Evolutionary conservation across 2,329 filamentous ascomycete genomes (phyloP), one percentile per base, ranked within the genome.

Genomic region (Didymella sp.): DNA sequence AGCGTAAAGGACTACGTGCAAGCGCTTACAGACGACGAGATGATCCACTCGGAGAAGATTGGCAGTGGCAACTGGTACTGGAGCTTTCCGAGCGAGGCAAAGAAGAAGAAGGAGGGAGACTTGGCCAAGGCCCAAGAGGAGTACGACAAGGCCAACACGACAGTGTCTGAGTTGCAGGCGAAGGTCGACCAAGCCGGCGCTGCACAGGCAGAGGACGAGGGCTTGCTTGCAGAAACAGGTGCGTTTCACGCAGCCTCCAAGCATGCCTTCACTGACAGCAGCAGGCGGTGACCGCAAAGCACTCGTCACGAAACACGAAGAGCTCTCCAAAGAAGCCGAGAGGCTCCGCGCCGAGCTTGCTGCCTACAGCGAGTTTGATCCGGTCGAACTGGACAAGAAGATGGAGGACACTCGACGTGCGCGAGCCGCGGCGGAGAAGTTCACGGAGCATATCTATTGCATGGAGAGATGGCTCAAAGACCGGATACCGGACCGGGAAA

Each of bases 41-140:
- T 83, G 64, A 83, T 89, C 59, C 81, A 82, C 17, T 83, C 88
- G 25, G 87, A 89, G 76, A 89, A 89, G 73, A 89, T 90, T 65
- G 87, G 87, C 40, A 87, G 81, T 61, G 87, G 86, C 25, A 89
- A 89, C 71, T 90, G 87, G 87, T 89, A 89, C 76, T 90, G 87
- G 87, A 83, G 81, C 61, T 89, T 89, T 70, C 79, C 76, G 17
- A 85, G 81, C 25, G 85, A 88, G 50, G 84, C 84, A 67, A 82
- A 79, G 68, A 81, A 80, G 44, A 71, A 74, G 17, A 78, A 76
- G 53, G 76, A 84, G 55, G 62, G 58, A 38, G 67, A 69, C 7
- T 69, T 80, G 24, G 69, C 68, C 3, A 74, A 74, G 24, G 76
- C 76, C 0, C 72, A 72, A 31, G 68, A 72, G 15, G 76, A 79